Evolutionary conservation across 2,329 filamentous ascomycete species (phyloP).

Genomic region (Cercospora nicotianae): DNA sequence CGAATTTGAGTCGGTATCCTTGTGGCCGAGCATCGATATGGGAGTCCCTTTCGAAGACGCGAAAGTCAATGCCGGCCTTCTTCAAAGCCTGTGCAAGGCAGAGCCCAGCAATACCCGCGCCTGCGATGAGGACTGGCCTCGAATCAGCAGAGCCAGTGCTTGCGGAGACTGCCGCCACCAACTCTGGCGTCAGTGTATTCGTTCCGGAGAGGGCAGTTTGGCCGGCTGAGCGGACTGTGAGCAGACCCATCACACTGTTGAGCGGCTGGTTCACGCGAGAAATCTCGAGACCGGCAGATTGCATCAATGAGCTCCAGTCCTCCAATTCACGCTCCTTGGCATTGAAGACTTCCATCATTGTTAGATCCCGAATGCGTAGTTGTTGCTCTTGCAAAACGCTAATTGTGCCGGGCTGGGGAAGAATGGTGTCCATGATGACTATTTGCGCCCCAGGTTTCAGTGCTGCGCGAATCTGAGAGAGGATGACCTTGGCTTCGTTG

Average conservation of each 20-base stretch:
- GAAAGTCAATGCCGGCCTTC: slow-evolving; percentile 25
- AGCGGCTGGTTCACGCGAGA: slow-evolving; percentile 19
- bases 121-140: slow-evolving; percentile 26
- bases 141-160: not conserved
- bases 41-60: slow-evolving; percentile 29
- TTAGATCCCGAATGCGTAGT: slow-evolving; percentile 27
- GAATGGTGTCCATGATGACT: slow-evolving; percentile 31
- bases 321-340: slow-evolving; percentile 29
- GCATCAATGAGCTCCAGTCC: slow-evolving; percentile 25
- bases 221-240: slow-evolving; percentile 11
- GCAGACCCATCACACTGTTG: slow-evolving; percentile 26
- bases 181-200: not conserved
- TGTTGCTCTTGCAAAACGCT: slow-evolving; percentile 25
- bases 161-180: not conserved
- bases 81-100: slow-evolving; percentile 28
- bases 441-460: slow-evolving; percentile 30
- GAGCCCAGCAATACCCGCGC: slow-evolving; percentile 30
- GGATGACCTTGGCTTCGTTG: slow-evolving; percentile 26
- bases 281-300: slow-evolving; percentile 17
- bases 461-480: slow-evolving; percentile 21
- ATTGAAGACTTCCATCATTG: slow-evolving; percentile 32
- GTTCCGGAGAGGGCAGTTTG: not conserved
- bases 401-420: slow-evolving; percentile 22
- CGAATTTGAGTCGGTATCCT: slow-evolving; percentile 29
- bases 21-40: slow-evolving; percentile 25